Evolutionary conservation across 805 yeast genomes (phyloP), one percentile per base, ranked within the genome.

Genomic region (Kodamaea jinghongensis): DNA sequence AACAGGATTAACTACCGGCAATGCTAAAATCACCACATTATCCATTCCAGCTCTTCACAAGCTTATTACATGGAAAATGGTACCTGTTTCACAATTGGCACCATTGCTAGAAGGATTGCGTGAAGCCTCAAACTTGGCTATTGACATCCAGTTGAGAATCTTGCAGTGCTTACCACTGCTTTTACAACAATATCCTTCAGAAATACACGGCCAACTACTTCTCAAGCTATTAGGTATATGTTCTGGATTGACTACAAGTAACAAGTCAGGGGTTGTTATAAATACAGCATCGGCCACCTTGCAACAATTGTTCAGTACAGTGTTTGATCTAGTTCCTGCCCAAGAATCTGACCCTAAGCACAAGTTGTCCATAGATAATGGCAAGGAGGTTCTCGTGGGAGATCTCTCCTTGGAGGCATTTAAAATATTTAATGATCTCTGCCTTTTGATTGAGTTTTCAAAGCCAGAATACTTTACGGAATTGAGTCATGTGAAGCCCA

Each of bases 201-300:
- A 68, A 34, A 70, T 90, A 28, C 65, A 67, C 14, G 90, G 80
- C 12, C 71, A 65, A 0, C 56, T 76, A 11, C 67, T 89, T 26
- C 67, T 81, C 6, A 76, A 76, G 45, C 60, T 87, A 9, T 62
- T 91, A 14, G 65, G 69, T 15, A 78, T 91, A 2, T 86, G 96
- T 55, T 75, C 93, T 0, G 73, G 79, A 25, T 69, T 93, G 36
- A 89, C 86, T 41, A 65, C 78, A 10, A 73, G 79, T 10, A 83
- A 79, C 45, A 83, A 85, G 50, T 75, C 81, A 4, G 78, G 84
- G 0, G 86, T 86, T 50, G 96, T 93, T 4, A 73, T 79, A 10
- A 90, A 89, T 52, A 86, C 98, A 0, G 96, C 98, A 0, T 81
- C 87, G 36, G 99, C 98, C 2, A 88, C 98, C 3, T 73, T 89